Evolutionary conservation across 2,329 filamentous ascomycete genomes (phyloP).

Genomic region (Sporothrix euskadiensis): DNA sequence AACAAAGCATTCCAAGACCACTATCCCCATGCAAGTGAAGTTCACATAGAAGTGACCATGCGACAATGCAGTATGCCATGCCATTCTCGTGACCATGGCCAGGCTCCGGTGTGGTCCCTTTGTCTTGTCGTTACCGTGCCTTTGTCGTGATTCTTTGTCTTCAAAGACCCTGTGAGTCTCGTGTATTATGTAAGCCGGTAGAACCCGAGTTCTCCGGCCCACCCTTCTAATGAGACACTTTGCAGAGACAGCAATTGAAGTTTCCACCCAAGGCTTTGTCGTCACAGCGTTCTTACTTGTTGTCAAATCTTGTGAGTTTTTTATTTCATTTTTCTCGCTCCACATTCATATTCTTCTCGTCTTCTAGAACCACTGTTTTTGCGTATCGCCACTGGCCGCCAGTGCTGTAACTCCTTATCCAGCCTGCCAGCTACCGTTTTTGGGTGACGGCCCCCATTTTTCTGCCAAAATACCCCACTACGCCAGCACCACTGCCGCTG

Average conservation of each 20-base stretch:
- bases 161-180: neutral
- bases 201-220: neutral
- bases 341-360: neutral
- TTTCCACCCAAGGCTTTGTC: neutral
- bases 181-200: slow-evolving; percentile 7
- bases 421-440: neutral
- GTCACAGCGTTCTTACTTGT: neutral
- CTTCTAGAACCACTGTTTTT: neutral
- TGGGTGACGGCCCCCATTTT: neutral
- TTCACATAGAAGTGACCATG: neutral
- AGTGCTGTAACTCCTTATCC: neutral
- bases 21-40: neutral
- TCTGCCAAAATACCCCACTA: neutral
- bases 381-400: neutral
- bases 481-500: neutral
- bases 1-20: neutral
- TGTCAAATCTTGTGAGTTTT: neutral
- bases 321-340: neutral
- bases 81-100: neutral
- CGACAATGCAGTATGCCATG: neutral
- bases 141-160: neutral
- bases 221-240: neutral
- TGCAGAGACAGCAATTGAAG: neutral
- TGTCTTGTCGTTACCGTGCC: neutral
- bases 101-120: neutral